Base-by-base conservation (phyloP, 805 yeast genomes). In the Blastobotrys terrestris region DNA sequence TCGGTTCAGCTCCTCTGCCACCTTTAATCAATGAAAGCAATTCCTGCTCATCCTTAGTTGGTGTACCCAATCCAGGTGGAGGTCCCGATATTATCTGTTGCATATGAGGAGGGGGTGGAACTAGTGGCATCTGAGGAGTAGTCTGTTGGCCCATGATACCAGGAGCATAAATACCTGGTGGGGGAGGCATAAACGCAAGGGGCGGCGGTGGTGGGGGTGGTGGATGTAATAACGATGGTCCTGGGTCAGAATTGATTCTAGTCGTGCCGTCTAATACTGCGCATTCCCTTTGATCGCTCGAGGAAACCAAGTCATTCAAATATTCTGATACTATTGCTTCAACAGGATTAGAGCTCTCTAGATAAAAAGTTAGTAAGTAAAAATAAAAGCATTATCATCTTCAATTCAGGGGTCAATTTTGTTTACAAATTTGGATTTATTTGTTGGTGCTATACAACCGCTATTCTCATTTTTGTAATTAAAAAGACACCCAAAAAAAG, bases 11-110 rank as follows among this genome's bases (percentile, higher is more conserved):
- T 40, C 14, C 4, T 43, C 26, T 16, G 8, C 15, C 20, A 18
- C 50, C 50, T 22, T 35, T 45, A 14, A 50, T 22, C 16, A 50
- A 19, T 13, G 53, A 50, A 4, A 50, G 41, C 46, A 50, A 26
- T 22, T 21, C 44, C 46, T 20, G 15, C 19, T 50, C 53, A 13
- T 39, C 53, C 3, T n/a, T 43, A 22, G 45, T 43, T 18, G 20
- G n/a, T 8, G 26, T 20, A 13, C 21, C 26, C 26, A 18, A 5
- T 18, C 22, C 26, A 3, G 16, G 18, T 11, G 18, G n/a, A 43
- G 45, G 26, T 20, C 26, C 22, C 13, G 45, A 14, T 11, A n/a
- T n/a, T 22, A n/a, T n/a, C 8, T 18, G 45, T 22, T 11, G 45
- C 21, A 43, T 5, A 18, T 18, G 21, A 15, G 21, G 21, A 5